Evolutionary conservation across 306 rosid genomes (phyloP), one percentile per base, ranked within the genome.

Genomic region (Quercus gilva): DNA sequence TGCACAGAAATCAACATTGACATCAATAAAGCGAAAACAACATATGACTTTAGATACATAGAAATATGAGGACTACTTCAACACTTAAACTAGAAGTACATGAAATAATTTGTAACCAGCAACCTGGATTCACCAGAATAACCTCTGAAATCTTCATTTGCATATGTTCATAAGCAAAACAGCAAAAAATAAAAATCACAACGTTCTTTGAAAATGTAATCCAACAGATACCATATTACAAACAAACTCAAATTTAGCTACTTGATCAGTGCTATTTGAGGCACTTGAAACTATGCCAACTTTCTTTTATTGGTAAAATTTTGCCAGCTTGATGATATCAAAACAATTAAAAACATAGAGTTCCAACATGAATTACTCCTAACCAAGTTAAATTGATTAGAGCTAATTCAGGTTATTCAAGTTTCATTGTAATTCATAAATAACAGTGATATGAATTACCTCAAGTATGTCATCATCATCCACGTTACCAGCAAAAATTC

Each of bases 391-490:
- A 68, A 82, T 65, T 73, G 52, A 75, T 64, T 65, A 60, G 71
- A 73, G 74, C 64, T 55, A 69, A 18, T 58, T 85, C 45, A 85
- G 70, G 67, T 69, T 67, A 76, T 56, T 76, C 21, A 64, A 65
- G 19, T 0, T 19, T 41, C 53, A 74, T 21, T n/a, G 9, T 15
- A 80, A 74, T n/a, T 60, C 70, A 78, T 33, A 33, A 37, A 41
- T 17, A 6, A 59, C 14, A 28, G 33, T 26, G 51, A 17, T 23
- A 18, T 14, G 26, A 77, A 83, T 88, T 86, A 93, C 99, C 98
- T 89, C 91, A 57, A 93, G 87, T 77, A 95, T 79, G 79, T 78
- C 86, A 25, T 94, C 97, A 1, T 75, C 94, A 70, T 87, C 89
- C 65, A 90, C 68, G 56, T 84, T 79, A 64, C 15, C 78, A 55